These are phyloP conservation scores for Saitoella complicata DNA, from an alignment of 805 yeast genomes.

Conservation along the genomic window DNA sequence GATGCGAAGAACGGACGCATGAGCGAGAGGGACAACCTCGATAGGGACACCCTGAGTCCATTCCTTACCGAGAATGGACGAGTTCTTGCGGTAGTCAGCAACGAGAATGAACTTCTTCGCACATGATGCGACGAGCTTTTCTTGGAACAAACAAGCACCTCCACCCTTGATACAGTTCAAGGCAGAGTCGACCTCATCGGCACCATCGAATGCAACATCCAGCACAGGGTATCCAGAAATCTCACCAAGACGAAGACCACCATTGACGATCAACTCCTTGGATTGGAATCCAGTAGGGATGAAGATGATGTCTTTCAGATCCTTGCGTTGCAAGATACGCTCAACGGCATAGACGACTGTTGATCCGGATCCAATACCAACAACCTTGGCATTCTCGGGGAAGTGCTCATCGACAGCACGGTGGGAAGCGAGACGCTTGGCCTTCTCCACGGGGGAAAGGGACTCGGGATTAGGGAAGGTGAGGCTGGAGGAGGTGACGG, in stretches of 20 bases:
- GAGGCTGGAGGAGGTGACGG: no score
- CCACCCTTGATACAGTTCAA: conserved; percentile 94
- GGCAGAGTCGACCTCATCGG: conserved; percentile 78
- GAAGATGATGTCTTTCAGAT: conserved; percentile 42
- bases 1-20: conserved; percentile 55
- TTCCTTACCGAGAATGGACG: conserved; percentile 51
- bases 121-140: conserved; percentile 76
- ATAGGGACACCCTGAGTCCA: conserved; percentile 93
- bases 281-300: conserved; percentile 97
- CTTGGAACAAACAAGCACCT: conserved; percentile 95
- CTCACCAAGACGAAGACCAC: conserved; percentile 61
- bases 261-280: conserved; percentile 64
- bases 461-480: no score
- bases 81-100: conserved; percentile 80
- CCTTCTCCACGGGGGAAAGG: conserved; percentile 38
- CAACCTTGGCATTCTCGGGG: conserved; percentile 47
- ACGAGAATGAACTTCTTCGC: conserved; percentile 67
- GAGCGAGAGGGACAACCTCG: conserved; percentile 83
- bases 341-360: conserved; percentile 97
- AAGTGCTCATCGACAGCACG: conserved; percentile 81
- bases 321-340: conserved; percentile 54
- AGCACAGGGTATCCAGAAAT: conserved; percentile 58
- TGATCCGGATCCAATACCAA: conserved; percentile 94
- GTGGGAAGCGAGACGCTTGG: conserved; percentile 84
- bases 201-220: conserved; percentile 95